Evolutionary conservation across 2,329 filamentous ascomycete genomes (phyloP), one percentile per base, ranked within the genome.

Genomic region (Aureobasidium melanogenum): DNA sequence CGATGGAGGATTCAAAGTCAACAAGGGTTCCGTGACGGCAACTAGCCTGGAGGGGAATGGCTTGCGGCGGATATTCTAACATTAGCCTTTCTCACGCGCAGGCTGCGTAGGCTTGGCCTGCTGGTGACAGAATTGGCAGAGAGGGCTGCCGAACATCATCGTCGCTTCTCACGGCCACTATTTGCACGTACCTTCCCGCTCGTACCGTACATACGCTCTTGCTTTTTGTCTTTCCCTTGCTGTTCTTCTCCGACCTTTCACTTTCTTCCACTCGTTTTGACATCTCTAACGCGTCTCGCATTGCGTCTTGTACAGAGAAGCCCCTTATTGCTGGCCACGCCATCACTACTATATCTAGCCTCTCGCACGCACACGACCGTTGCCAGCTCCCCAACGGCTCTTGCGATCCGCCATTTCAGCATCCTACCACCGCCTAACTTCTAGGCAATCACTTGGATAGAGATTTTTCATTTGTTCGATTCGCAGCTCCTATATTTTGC

Each of bases 221-320:
- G 54, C 34, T 47, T 44, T 48, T 58, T 58, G 12, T 36, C 32
- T 6, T 44, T 32, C 34, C 54, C 30, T 48, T 46, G 54, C 19
- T 30, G 32, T 48, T 52, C 48, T 28, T n/a, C 48, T 17, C 19
- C 10, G 4, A 24, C 17, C 5, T 22, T 43, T 26, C 24, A 4
- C 28, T 57, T 57, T 46, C 28, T 26, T 36, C 19, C 54, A 46
- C 54, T 57, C 54, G 54, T 39, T 57, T 57, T 24, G 30, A 46
- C 36, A 28, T 19, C 54, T 46, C 19, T 9, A 6, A 34, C 54
- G 28, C 10, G 34, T 30, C 28, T 58, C 39, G 38, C 14, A 46
- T 38, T 41, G 19, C 32, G n/a, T 28, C 34, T 48, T 58, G 55
- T 58, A 58, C 43, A 48, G 43, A 26, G 14, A 12, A 15, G 22